Percentiles rank a stretch among this genome's conserved stretches.
Evolutionary conservation across 805 yeast species (phyloP).

Genomic region (Pichia cabralensis): DNA sequence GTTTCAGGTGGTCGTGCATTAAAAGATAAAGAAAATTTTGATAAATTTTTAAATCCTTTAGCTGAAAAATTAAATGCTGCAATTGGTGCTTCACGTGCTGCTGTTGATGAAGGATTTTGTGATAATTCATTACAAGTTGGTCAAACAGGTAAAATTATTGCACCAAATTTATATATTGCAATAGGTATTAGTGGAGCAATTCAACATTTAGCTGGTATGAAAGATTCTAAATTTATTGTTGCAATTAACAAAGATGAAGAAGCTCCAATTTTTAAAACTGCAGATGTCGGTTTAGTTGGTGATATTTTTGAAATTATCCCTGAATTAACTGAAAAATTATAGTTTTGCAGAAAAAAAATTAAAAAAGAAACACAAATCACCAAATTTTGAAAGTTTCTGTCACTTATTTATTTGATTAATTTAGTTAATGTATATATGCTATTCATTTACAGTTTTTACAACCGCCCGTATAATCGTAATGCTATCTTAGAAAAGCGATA

Average conservation of each 20-base stretch:
- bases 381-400: no score
- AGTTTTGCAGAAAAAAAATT: slow-evolving; percentile 2
- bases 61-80: slow-evolving; percentile 84
- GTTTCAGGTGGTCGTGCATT: slow-evolving; percentile 94
- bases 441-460: no score
- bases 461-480: no score
- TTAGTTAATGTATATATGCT: no score
- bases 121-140: slow-evolving; percentile 96
- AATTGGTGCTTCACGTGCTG: slow-evolving; percentile 96
- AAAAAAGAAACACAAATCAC: no score
- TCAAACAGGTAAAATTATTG: slow-evolving; percentile 96
- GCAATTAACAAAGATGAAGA: slow-evolving; percentile 93
- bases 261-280: slow-evolving; percentile 84
- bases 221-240: slow-evolving; percentile 86
- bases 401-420: no score
- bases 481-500: no score
- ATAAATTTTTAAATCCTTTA: slow-evolving; percentile 63
- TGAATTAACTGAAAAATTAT: slow-evolving; percentile 73
- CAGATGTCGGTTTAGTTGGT: slow-evolving; percentile 85
- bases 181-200: slow-evolving; percentile 96
- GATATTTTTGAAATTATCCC: slow-evolving; percentile 83
- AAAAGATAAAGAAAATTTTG: slow-evolving; percentile 82
- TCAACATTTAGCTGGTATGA: slow-evolving; percentile 98
- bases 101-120: slow-evolving; percentile 92
- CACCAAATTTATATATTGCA: slow-evolving; percentile 90